Evolutionary conservation across 208 protist species (phyloP), one percentile per base, ranked within the genome.

Genomic region (Crithidia expoeki): DNA sequence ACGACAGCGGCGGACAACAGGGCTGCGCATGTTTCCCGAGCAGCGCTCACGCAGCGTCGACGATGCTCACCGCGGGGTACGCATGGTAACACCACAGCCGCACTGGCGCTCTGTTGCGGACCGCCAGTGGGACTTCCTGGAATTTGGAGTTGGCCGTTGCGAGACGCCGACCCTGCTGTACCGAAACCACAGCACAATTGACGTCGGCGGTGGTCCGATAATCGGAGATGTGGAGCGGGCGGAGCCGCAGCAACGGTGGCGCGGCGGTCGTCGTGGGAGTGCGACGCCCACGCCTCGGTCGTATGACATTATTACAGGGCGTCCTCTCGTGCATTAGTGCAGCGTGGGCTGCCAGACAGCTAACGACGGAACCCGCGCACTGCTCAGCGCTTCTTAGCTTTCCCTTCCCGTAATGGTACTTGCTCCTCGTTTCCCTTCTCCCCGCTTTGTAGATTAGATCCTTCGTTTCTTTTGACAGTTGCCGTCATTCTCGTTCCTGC

Each of bases 291-390:
- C 30, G 32, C 38, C 56, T 23, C 79, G 88, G n/a, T 38, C 63
- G 7, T 90, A 80, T 36, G 79, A 93, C 64, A 93, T 93, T 32
- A 93, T 93, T 32, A 89, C 88, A 0, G 80, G 84, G n/a, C 76
- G 65, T 7, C 76, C 83, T 1, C 16, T 82, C 27, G 44, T 65
- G 23, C 51, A 47, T 36, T 76, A 66, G 67, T 25, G 6, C 9
- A 50, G 36, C 4, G 6, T n/a, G 27, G 32, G 10, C 7, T 44
- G 38, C 38, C 38, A 44, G 38, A 44, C 21, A n/a, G n/a, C n/a
- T n/a, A n/a, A n/a, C n/a, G n/a, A n/a, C n/a, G n/a, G n/a, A n/a
- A n/a, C n/a, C n/a, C n/a, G n/a, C n/a, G n/a, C n/a, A n/a, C n/a
- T n/a, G n/a, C n/a, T n/a, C n/a, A n/a, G n/a, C n/a, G n/a, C n/a